Percentiles rank a stretch among this genome's conserved stretches.
phyloP scores from a whole-genome alignment of 2,329 filamentous ascomycete genomes.

The Neofusicoccum umdonicola region DNA sequence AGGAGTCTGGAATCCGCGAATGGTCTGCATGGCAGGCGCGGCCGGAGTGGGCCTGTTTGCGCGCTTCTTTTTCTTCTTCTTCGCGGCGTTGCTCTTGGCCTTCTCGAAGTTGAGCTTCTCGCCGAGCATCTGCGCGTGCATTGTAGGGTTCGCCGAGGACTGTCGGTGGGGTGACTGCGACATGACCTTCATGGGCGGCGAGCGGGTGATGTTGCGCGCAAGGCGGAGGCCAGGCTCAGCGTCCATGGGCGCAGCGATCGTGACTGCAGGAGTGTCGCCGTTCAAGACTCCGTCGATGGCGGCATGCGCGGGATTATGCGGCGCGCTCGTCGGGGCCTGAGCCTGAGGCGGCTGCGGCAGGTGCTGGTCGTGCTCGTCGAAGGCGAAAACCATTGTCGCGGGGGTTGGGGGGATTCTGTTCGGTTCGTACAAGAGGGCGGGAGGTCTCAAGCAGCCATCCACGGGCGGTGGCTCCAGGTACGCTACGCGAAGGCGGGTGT shows the following conservation, averaged over 20 bases:
- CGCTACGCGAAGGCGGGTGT: slow-evolving; percentile 9
- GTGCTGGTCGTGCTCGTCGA: slow-evolving; percentile 17
- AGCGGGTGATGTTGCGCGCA: slow-evolving; percentile 24
- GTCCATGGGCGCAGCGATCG: neutral
- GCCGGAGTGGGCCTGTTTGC: slow-evolving; percentile 34
- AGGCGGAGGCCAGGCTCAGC: slow-evolving; percentile 3
- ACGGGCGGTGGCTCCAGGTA: neutral
- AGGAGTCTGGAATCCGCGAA: slow-evolving; percentile 52
- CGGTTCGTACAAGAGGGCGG: slow-evolving; percentile 11
- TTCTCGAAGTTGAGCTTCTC: slow-evolving; percentile 39
- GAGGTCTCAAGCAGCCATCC: neutral
- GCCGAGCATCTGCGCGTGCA: slow-evolving; percentile 25
- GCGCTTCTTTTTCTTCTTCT: slow-evolving; percentile 40
- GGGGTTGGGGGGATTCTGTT: neutral
- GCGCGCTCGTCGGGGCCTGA: neutral
- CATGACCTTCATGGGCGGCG: slow-evolving; percentile 36
- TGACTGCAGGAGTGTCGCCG: neutral
- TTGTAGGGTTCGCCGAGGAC: slow-evolving; percentile 15
- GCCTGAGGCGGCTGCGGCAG: slow-evolving; percentile 5
- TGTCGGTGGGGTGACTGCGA: slow-evolving; percentile 32
- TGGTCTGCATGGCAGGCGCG: slow-evolving; percentile 39
- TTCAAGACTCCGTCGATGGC: neutral
- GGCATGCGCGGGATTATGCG: neutral
- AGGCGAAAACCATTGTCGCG: slow-evolving; percentile 16
- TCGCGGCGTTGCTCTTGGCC: slow-evolving; percentile 20